These are phyloP conservation scores for Lachancea sp. DNA, from an alignment of 805 yeast species.

Conservation along the genomic window DNA sequence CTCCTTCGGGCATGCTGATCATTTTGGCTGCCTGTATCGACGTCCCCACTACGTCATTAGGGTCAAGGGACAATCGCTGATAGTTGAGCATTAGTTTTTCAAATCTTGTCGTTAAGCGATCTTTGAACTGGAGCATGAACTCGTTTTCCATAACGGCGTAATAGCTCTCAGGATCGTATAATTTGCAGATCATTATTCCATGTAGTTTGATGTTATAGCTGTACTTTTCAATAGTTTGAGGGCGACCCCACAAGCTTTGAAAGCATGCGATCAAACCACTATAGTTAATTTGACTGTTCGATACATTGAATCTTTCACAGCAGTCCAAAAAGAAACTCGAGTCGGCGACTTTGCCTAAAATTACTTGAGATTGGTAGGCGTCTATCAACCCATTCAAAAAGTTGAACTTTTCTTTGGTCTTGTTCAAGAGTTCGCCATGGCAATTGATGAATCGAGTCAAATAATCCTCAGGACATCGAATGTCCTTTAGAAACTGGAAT, in stretches of 20 bases:
- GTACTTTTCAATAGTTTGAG: slow-evolving; percentile 23
- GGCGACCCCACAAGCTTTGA: slow-evolving; percentile 26
- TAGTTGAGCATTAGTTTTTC: slow-evolving; percentile 20
- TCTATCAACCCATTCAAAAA: slow-evolving; percentile 27
- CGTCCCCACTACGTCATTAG: slow-evolving; percentile 19
- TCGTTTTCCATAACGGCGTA: slow-evolving; percentile 23
- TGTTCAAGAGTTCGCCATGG: slow-evolving; percentile 29
- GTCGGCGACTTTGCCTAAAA: slow-evolving; percentile 21
- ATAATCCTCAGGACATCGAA: slow-evolving; percentile 29
- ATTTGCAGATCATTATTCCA: slow-evolving; percentile 32
- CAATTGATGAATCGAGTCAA: slow-evolving; percentile 29
- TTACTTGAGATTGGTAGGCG: slow-evolving; percentile 19
- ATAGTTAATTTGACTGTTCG: slow-evolving; percentile 18
- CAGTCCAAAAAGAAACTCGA: slow-evolving; percentile 30
- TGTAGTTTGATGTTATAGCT: slow-evolving; percentile 28
- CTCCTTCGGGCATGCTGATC: slow-evolving; percentile 21
- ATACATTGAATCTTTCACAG: slow-evolving; percentile 18
- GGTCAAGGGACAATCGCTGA: slow-evolving; percentile 24
- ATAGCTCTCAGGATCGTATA: slow-evolving; percentile 33
- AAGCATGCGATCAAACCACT: slow-evolving; percentile 32
- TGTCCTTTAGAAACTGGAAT: slow-evolving; percentile 30
- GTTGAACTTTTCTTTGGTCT: slow-evolving; percentile 20
- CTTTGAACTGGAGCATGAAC: slow-evolving; percentile 29
- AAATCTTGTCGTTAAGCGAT: slow-evolving; percentile 26
- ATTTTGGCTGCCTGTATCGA: slow-evolving; percentile 28